Conservation (phyloP, 2,329 filamentous ascomycete species). For the Cladorrhinum sp. region DNA sequence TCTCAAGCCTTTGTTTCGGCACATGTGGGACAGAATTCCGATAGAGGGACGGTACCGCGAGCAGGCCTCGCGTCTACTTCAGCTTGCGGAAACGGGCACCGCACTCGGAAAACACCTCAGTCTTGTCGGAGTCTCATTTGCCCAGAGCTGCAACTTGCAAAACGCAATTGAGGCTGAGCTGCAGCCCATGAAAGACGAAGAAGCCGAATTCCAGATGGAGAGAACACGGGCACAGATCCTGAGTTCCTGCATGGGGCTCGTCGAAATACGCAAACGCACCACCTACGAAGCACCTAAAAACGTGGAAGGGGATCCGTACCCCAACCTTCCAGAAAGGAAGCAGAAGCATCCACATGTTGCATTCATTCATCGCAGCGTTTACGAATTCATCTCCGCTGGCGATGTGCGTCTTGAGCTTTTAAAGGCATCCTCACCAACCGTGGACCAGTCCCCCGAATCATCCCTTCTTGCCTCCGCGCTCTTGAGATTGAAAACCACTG, state of each 20-base stretch:
- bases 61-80: conserved; percentile 4
- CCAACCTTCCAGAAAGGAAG: background rate
- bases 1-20: background rate
- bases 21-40: conserved; percentile 7
- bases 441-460: background rate
- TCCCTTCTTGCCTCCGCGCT: background rate
- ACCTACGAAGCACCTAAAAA: background rate
- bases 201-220: too few species aligned
- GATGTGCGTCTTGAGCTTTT: background rate
- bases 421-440: background rate
- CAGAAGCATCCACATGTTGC: conserved; percentile 1
- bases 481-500: background rate
- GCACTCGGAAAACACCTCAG: background rate
- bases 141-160: background rate
- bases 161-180: too few species aligned
- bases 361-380: conserved; percentile 7
- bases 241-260: conserved; percentile 3
- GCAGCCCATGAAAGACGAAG: too few species aligned
- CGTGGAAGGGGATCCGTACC: background rate
- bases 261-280: background rate
- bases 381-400: conserved; percentile 5
- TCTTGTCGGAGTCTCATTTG: conserved; percentile 5
- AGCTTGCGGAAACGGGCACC: conserved; percentile 3
- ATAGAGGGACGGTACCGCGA: background rate
- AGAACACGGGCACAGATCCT: too few species aligned